Base-by-base conservation (phyloP, 208 protist genomes). In the Leishmania amazonensis region DNA sequence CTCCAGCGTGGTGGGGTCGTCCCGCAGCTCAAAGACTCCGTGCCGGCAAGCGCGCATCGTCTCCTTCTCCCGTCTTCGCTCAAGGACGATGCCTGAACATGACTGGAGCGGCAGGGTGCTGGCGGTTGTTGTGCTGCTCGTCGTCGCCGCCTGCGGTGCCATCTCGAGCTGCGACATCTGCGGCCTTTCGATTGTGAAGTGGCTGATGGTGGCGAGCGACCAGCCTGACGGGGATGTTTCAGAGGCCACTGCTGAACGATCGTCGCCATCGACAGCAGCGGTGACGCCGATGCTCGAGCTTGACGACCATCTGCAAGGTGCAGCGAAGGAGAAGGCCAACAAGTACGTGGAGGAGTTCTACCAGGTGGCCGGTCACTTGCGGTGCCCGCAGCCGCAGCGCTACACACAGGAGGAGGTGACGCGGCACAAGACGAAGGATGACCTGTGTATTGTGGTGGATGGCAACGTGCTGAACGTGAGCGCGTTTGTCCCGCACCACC, bases 381-480 rank as follows among this genome's bases (percentile, higher is more conserved):
- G 57, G 2, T 96, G 91, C 73, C 93, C 93, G 9, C 83, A 87
- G 70, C 38, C 31, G 70, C 83, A 71, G 40, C 79, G 83, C 31
- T 93, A 87, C 85, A 90, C 88, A 3, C n/a, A 54, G 24, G 84
- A 89, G 24, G 92, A 96, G 45, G 74, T 97, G 51, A 86, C 87
- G 8, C 57, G 13, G 57, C 94, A 96, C 76, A 58, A 35, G 9
- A 88, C 79, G 1, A 72, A 49, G 0, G 75, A 87, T 28, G 91
- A 96, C 74, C 76, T 95, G 58, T 97, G 90, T 90, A 75, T 97
- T 31, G 88, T 95, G 17, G 85, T 97, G 17, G 85, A 95, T 57
- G 86, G 85, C 17, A 95, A 94, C 80, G 93, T 96, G 68, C 79
- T 96, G 35, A 85, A 96, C 76, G 76, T 97, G 49, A 97, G 87